Percentiles rank a stretch among this genome's conserved stretches.
phyloP scores from a whole-genome alignment of 2,329 filamentous ascomycete genomes.

The Cytospora schulzeri region DNA sequence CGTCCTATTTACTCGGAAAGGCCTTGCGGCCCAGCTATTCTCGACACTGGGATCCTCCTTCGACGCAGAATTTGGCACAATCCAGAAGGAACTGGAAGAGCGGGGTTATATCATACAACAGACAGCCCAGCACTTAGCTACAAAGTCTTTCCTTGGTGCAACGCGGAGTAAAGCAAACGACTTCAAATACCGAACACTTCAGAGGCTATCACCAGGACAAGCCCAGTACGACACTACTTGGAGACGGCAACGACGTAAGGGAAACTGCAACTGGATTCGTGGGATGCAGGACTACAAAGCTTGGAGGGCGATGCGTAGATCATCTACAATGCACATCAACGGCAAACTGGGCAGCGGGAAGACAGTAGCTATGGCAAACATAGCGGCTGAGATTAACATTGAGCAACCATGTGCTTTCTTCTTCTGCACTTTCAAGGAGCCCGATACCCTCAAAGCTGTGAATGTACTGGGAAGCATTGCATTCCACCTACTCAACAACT shows the following conservation, averaged over 20 bases:
- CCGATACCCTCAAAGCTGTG: background rate
- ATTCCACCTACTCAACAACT: background rate
- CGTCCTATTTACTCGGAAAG: conserved; percentile 3
- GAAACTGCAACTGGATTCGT: conserved; percentile 25
- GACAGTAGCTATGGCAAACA: conserved; percentile 20
- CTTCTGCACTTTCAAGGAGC: conserved; percentile 12
- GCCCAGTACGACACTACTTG: conserved; percentile 12
- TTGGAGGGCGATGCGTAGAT: background rate
- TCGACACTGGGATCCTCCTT: conserved; percentile 6
- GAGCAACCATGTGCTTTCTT: conserved; percentile 6
- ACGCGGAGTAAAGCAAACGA: background rate
- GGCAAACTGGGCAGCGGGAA: conserved; percentile 20
- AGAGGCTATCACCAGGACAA: conserved; percentile 18
- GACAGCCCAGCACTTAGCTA: background rate
- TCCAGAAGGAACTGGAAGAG: conserved; percentile 17
- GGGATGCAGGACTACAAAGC: background rate
- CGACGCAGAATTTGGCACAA: conserved; percentile 12
- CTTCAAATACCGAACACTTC: background rate
- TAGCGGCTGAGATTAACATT: background rate
- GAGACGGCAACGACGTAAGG: conserved; percentile 27
- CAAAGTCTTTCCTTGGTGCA: background rate
- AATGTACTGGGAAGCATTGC: conserved; percentile 15
- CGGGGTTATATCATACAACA: conserved; percentile 14
- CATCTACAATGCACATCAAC: background rate
- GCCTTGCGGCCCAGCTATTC: background rate